Percentiles rank a stretch among this genome's conserved stretches.
Conservation (phyloP, 257 asterid species). For the Euphrasia confusa region DNA sequence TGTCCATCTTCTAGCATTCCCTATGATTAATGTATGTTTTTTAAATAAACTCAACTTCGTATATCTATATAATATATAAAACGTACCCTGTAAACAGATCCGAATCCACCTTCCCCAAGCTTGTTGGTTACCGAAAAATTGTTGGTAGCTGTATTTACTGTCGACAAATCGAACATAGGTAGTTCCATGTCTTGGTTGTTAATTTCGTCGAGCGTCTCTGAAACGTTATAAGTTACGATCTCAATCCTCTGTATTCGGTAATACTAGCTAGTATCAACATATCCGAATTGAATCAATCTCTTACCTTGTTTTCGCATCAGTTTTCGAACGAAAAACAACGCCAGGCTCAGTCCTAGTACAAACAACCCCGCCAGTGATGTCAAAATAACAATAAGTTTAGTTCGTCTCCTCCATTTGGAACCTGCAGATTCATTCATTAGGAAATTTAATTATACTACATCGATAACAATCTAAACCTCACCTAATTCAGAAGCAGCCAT, state of each 20-base stretch:
- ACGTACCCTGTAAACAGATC: slow-evolving; percentile 19
- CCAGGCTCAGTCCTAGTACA: not conserved
- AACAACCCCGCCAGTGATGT: not conserved
- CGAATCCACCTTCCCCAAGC: slow-evolving; percentile 26
- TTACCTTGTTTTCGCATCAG: not conserved
- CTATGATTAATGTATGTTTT: not conserved
- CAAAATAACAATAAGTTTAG: not conserved
- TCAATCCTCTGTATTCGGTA: not conserved
- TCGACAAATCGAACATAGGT: slow-evolving; percentile 5
- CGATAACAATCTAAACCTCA: not conserved
- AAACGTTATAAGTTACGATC: not conserved
- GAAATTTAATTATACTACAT: too few species aligned
- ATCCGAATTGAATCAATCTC: not conserved
- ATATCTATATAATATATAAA: too few species aligned
- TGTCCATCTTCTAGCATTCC: slow-evolving; percentile 22
- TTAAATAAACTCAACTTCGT: too few species aligned
- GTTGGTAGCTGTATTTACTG: slow-evolving; percentile 15
- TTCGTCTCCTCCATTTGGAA: not conserved
- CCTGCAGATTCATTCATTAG: not conserved
- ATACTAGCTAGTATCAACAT: too few species aligned
- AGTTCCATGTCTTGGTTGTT: slow-evolving; percentile 6
- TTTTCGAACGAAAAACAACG: not conserved
- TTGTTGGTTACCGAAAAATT: slow-evolving; percentile 6
- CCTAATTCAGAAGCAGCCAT: slow-evolving; percentile 32
- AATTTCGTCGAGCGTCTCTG: not conserved